Evolutionary conservation across 1,139 yeast species (phyloP).

Genomic region (Yamadazyma trypodendri): DNA sequence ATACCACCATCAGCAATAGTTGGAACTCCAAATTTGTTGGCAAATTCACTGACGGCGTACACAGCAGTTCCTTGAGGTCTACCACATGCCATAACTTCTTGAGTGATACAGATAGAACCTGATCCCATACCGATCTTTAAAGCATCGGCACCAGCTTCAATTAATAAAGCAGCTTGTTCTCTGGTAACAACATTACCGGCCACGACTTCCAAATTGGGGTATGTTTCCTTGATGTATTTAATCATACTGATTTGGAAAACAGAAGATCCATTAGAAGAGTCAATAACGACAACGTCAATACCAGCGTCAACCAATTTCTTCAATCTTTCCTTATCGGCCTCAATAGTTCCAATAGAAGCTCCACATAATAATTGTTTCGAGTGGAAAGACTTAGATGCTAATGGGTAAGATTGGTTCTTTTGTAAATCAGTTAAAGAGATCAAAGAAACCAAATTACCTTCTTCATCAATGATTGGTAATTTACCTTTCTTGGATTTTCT

Average conservation of each 20-base stretch:
- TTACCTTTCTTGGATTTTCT: constrained; percentile 96
- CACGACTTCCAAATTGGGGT: constrained; percentile 80
- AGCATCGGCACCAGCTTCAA: constrained; percentile 97
- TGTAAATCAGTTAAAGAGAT: constrained; percentile 95
- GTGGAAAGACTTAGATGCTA: constrained; percentile 88
- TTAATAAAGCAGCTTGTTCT: constrained; percentile 96
- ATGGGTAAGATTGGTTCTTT: constrained; percentile 91
- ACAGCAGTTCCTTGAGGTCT: constrained; percentile 99
- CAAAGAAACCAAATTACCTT: constrained; percentile 79
- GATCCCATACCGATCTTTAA: constrained; percentile 99
- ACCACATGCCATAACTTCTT: constrained; percentile 99
- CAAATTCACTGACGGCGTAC: constrained; percentile 81
- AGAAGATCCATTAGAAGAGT: constrained; percentile 98
- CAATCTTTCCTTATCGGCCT: constrained; percentile 84
- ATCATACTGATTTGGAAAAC: constrained; percentile 91
- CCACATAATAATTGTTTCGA: constrained; percentile 98
- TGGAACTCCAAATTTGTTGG: constrained; percentile 88
- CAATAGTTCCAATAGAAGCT: constrained; percentile 96
- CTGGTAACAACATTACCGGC: constrained; percentile 99
- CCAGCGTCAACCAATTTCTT: constrained; percentile 89
- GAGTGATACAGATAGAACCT: constrained; percentile 97
- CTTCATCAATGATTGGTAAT: constrained; percentile 82
- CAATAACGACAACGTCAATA: constrained; percentile 91
- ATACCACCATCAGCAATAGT: constrained; percentile 99
- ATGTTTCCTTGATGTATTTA: constrained; percentile 80